Evolutionary conservation across 2,329 filamentous ascomycete genomes (phyloP).

Genomic region (Tolypocladium ovalisporum): DNA sequence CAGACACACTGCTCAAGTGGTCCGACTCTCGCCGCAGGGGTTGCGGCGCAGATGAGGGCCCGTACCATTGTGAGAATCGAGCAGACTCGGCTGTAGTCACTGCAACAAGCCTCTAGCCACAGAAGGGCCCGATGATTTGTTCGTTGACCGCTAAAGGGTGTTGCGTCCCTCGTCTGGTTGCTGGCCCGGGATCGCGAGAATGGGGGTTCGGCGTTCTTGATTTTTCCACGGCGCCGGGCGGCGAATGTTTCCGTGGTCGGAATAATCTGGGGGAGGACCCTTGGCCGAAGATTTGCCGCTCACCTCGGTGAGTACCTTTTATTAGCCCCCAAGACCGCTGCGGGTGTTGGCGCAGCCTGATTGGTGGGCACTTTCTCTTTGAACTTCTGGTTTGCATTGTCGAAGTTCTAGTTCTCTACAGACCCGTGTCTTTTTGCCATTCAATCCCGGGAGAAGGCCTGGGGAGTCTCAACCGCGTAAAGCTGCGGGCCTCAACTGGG

Average conservation of each 20-base stretch:
- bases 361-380: background rate
- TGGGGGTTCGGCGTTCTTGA: slow-evolving; percentile 9
- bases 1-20: background rate
- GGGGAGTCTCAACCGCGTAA: background rate
- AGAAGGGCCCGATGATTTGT: background rate
- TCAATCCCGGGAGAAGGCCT: no score
- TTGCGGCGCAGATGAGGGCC: background rate
- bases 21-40: background rate
- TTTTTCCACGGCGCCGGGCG: slow-evolving; percentile 16
- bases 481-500: background rate
- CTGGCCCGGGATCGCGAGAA: slow-evolving; percentile 11
- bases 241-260: slow-evolving; percentile 16
- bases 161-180: slow-evolving; percentile 14
- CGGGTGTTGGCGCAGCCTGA: background rate
- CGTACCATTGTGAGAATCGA: slow-evolving; percentile 7
- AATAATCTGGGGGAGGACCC: slow-evolving; percentile 8
- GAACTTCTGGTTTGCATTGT: background rate
- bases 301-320: slow-evolving; percentile 3
- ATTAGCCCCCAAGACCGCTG: background rate
- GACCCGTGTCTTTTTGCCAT: no score
- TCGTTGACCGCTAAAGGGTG: slow-evolving; percentile 2
- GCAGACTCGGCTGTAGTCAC: background rate
- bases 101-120: background rate
- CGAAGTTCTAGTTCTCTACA: no score
- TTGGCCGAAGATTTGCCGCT: slow-evolving; percentile 16